Evolutionary conservation across 163 green algal species (phyloP).

Genomic region (Prototheca wickerhamii): DNA sequence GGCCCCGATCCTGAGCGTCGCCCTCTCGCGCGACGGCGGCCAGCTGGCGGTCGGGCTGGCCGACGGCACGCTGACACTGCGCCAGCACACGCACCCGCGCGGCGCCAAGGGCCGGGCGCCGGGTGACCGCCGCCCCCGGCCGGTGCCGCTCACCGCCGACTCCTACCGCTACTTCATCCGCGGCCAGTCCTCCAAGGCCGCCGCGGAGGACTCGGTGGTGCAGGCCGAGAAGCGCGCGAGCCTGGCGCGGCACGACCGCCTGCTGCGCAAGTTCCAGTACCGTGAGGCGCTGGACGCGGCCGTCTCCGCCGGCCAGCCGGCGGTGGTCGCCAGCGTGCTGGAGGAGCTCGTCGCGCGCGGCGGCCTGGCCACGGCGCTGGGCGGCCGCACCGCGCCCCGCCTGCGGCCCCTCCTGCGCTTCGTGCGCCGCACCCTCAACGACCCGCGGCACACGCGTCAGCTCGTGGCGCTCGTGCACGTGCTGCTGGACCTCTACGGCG

Average conservation of each 20-base stretch:
- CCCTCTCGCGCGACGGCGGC: conserved; percentile 52
- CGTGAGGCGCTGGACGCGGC: conserved; percentile 73
- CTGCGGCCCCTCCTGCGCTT: conserved; percentile 62
- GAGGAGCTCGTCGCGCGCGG: conserved; percentile 66
- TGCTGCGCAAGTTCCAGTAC: conserved; percentile 72
- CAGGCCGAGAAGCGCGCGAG: conserved; percentile 14
- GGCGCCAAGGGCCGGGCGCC: conserved; percentile 7
- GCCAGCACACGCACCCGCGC: conserved; percentile 40
- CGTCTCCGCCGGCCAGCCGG: conserved; percentile 39
- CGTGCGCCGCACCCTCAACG: conserved; percentile 40
- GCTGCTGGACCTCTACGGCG: conserved; percentile 62
- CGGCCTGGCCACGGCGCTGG: conserved; percentile 54
- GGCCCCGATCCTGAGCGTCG: conserved; percentile 64
- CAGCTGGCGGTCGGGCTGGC: conserved; percentile 79
- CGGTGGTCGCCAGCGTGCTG: conserved; percentile 63
- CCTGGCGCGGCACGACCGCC: conserved; percentile 64
- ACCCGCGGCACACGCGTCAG: conserved; percentile 46
- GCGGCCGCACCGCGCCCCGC: conserved; percentile 36
- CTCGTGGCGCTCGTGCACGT: conserved; percentile 42
- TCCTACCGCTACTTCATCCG: conserved; percentile 84
- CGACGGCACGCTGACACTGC: conserved; percentile 69
- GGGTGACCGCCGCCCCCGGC: conserved; percentile 3
- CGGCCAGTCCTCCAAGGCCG: conserved; percentile 50
- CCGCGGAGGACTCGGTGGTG: conserved; percentile 44
- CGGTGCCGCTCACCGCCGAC: conserved; percentile 45